phyloP scores from a whole-genome alignment of 192 early-diverging fungal genomes.

The Mortierella claussenii region DNA sequence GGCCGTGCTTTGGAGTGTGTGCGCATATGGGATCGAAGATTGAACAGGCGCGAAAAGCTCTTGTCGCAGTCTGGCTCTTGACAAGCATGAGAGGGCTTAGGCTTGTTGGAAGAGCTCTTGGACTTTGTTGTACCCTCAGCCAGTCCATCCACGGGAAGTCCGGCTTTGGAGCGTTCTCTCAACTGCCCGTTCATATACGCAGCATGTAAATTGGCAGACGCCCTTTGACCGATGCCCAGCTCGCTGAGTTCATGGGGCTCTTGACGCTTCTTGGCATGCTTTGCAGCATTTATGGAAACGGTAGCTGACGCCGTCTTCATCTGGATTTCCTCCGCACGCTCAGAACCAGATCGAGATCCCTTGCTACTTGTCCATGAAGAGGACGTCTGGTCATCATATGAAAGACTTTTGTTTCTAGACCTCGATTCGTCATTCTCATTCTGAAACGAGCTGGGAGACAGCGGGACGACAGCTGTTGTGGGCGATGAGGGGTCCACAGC shows the following conservation, averaged over 20 bases:
- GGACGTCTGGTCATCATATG: conserved; percentile 27
- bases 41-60: conserved; percentile 86
- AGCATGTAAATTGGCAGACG: conserved; percentile 47
- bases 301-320: neutral
- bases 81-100: conserved; percentile 58
- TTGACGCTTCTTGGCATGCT: conserved; percentile 25
- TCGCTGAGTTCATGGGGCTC: conserved; percentile 50
- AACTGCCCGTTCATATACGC: conserved; percentile 47
- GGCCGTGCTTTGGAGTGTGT: conserved; percentile 80
- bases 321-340: conserved; percentile 13
- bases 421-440: conserved; percentile 22
- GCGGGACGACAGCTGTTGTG: conserved; percentile 38
- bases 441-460: conserved; percentile 33
- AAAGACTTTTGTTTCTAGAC: conserved; percentile 25
- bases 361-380: conserved; percentile 31
- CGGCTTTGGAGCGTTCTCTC: conserved; percentile 30
- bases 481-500: conserved; percentile 22
- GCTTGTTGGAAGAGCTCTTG: conserved; percentile 24
- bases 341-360: conserved; percentile 27
- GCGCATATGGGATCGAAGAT: conserved; percentile 82
- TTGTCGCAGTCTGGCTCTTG: conserved; percentile 80
- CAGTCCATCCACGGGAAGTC: conserved; percentile 19
- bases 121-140: conserved; percentile 1
- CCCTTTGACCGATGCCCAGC: conserved; percentile 46
- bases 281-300: neutral